phyloP scores from a whole-genome alignment of 2,329 filamentous ascomycete genomes.

The Stylonectria norvegica region DNA sequence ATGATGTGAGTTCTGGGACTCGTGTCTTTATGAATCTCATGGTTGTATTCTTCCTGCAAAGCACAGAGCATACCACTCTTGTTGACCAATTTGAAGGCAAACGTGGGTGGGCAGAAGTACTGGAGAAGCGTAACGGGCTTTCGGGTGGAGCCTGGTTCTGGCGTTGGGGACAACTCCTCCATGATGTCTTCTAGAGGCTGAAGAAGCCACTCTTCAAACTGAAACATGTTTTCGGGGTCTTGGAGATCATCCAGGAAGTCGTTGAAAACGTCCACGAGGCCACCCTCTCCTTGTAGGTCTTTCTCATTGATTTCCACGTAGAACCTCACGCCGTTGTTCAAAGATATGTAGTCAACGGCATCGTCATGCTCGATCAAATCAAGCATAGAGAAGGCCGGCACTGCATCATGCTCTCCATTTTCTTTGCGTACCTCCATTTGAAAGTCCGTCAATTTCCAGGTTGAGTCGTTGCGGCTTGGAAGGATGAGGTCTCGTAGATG shows the following conservation, averaged over 20 bases:
- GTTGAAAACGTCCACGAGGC: slow-evolving; percentile 4
- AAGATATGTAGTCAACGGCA: slow-evolving; percentile 6
- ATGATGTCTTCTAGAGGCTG: slow-evolving; percentile 6
- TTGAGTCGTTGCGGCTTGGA: no score
- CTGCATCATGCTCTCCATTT: no score
- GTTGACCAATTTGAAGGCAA: slow-evolving; percentile 9
- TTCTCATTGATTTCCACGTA: slow-evolving; percentile 7
- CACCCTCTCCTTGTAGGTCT: slow-evolving; percentile 9
- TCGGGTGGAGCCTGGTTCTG: background rate
- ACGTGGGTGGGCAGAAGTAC: slow-evolving; percentile 8
- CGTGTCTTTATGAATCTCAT: slow-evolving; percentile 5
- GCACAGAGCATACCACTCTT: slow-evolving; percentile 4
- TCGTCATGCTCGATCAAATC: no score
- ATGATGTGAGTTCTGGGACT: slow-evolving; percentile 9
- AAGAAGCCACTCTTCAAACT: slow-evolving; percentile 14
- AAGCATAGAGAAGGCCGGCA: no score
- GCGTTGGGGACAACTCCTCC: slow-evolving; percentile 2
- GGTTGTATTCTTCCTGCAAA: slow-evolving; percentile 6
- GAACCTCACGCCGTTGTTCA: slow-evolving; percentile 9
- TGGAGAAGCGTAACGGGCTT: slow-evolving; percentile 8
- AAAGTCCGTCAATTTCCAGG: no score
- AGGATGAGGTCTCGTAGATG: no score
- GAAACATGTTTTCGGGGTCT: slow-evolving; percentile 4
- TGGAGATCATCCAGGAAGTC: slow-evolving; percentile 8
- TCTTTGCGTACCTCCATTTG: no score